Conservation (phyloP, 495 filamentous ascomycete genomes). For the Jackrogersella minutella region DNA sequence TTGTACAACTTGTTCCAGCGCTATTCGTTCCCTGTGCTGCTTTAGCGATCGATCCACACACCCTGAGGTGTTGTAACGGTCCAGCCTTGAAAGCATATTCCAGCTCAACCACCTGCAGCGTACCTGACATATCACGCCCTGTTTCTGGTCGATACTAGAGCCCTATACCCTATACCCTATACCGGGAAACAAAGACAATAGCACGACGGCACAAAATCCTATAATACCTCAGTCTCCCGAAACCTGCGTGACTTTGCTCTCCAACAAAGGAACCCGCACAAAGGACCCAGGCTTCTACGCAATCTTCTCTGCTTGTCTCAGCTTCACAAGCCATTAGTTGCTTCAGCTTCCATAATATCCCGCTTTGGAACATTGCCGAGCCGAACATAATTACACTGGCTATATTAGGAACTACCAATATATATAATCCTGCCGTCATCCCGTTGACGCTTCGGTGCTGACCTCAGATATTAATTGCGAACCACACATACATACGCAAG, state of each 20-base stretch:
- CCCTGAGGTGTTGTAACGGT: constrained; percentile 33
- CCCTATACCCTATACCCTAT: constrained; percentile 41
- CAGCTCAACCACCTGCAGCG: constrained; percentile 39
- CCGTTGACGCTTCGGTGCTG: constrained; percentile 46
- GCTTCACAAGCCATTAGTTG: constrained; percentile 36
- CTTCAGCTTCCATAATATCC: constrained; percentile 42
- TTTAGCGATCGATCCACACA: constrained; percentile 42
- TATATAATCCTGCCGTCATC: constrained; percentile 47
- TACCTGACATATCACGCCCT: constrained; percentile 40
- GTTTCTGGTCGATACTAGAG: constrained; percentile 37
- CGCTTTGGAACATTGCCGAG: constrained; percentile 21
- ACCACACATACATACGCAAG: constrained; percentile 27
- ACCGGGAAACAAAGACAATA: constrained; percentile 31
- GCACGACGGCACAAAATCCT: constrained; percentile 41
- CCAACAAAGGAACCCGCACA: constrained; percentile 30
- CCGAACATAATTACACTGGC: constrained; percentile 28
- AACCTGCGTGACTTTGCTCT: constrained; percentile 44
- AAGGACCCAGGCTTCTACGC: constrained; percentile 39
- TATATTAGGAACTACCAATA: constrained; percentile 37
- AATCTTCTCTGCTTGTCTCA: constrained; percentile 47
- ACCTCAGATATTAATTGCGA: constrained; percentile 49
- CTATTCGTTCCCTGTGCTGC: constrained; percentile 38
- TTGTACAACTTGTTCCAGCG: constrained; percentile 47
- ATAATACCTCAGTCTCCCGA: constrained; percentile 46
- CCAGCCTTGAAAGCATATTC: constrained; percentile 27